A percentile compares a stretch with the other conserved stretches of the same genome.
Conservation (phyloP, 352 stramenopile genomes). For the Pilasporangium apinafurcum region DNA sequence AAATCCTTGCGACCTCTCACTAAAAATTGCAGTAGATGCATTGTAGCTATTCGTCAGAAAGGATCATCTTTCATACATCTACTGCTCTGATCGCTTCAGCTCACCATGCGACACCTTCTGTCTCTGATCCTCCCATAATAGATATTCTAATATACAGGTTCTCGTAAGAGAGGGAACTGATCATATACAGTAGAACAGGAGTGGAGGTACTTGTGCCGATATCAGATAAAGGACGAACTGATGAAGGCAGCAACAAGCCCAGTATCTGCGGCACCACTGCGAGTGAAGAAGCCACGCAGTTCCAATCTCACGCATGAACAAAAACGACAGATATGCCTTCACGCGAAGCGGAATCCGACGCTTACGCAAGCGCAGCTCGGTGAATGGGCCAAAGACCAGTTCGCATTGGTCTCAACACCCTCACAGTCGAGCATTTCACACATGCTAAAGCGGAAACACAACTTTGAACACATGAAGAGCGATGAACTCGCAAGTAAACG, state of each 20-base stretch:
- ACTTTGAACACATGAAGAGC: slow-evolving; percentile 68
- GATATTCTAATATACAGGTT: no score
- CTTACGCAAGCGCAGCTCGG: slow-evolving; percentile 66
- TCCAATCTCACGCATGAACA: slow-evolving; percentile 81
- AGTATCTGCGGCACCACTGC: slow-evolving; percentile 1
- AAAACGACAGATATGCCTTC: slow-evolving; percentile 74
- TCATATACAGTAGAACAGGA: no score
- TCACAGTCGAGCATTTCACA: slow-evolving; percentile 80
- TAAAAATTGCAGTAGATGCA: no score
- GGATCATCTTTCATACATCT: no score
- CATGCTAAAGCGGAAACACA: slow-evolving; percentile 67
- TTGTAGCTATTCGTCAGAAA: no score
- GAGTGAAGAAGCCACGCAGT: slow-evolving; percentile 43
- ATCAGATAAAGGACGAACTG: no score
- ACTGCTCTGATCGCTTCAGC: no score
- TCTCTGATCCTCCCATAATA: no score
- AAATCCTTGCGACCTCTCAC: no score
- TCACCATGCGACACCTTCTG: no score
- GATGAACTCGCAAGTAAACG: slow-evolving; percentile 75
- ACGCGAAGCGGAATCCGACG: slow-evolving; percentile 65
- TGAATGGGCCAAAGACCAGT: slow-evolving; percentile 68
- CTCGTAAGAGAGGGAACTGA: no score
- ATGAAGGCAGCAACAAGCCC: slow-evolving; percentile 1
- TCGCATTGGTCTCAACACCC: slow-evolving; percentile 47
- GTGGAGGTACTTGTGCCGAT: no score